Base-by-base conservation (phyloP, 2,329 filamentous ascomycete genomes). In the Calonectria montana region DNA sequence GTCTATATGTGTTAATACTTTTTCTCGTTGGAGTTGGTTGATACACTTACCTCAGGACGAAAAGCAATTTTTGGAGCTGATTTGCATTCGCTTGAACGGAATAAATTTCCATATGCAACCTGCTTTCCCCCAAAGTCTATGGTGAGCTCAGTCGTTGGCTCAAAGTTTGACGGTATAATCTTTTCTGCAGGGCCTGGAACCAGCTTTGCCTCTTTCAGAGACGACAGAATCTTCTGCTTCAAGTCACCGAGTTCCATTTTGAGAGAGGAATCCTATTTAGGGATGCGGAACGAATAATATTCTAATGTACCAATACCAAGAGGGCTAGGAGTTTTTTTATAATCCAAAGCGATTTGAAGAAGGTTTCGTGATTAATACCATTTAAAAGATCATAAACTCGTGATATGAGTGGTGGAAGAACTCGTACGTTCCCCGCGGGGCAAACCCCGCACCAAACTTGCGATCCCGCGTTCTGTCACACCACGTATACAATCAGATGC, bases 81-180 rank as follows among this genome's bases (percentile, higher is more conserved):
- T 69, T 80, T 82, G 72, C 81, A 83, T 61, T 86, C 84, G 15
- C 77, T 78, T 10, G 81, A 82, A 50, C 84, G 83, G 75, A 87
- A 83, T 37, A 86, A 77, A 41, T 82, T 85, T 1, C 85, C 85
- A 25, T 83, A 65, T 2, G 82, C 73, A 2, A 84, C 80, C 4
- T 70, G 66, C 65, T 81, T 82, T n/a, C 68, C 83, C 4, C 77
- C 80, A 64, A 83, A 83, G 12, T 80, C 75, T 16, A 89, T 77
- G 9, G 73, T 72, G 6, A 89, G 82, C 39, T 83, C 73, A 6
- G 84, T 83, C 4, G 80, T 81, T 1, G 87, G 86, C 53, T 78
- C 80, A 78, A 89, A 89, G 29, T 73, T 75, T 12, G 79, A 73
- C 0, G 86, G 83, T 47, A 89, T 85, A 50, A 89, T 74, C 16